A percentile compares a stretch with the other conserved stretches of the same genome.
Conservation (phyloP, 257 asterid genomes). For the Anisodus acutangulus region DNA sequence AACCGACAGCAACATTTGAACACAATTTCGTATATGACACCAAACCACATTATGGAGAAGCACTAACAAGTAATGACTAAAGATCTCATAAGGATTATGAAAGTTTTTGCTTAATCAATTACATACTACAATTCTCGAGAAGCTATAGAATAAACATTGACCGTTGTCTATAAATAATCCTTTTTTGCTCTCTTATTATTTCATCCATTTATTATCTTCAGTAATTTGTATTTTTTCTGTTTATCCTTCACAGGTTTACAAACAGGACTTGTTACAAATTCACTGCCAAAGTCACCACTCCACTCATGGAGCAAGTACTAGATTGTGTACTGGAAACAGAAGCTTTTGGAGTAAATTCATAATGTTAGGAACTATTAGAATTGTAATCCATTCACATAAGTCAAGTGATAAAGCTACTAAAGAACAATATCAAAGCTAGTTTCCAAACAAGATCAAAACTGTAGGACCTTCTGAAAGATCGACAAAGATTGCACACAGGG, state of each 20-base stretch:
- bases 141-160: background rate
- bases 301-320: background rate
- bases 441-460: background rate
- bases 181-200: background rate
- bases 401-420: background rate
- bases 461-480: background rate
- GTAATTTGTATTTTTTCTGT: background rate
- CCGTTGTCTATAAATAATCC: background rate
- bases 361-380: background rate
- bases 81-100: background rate
- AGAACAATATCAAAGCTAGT: background rate
- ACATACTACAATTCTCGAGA: background rate
- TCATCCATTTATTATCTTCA: background rate
- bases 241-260: background rate
- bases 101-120: background rate
- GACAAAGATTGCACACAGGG: background rate
- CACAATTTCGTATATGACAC: background rate
- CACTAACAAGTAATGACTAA: background rate
- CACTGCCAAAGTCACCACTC: background rate
- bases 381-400: background rate
- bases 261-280: background rate
- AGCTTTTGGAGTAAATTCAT: background rate
- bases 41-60: background rate
- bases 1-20: background rate
- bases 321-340: background rate